These are phyloP conservation scores for Ceriops decandra DNA, from an alignment of 345 rosid species.

Conservation along the genomic window DNA sequence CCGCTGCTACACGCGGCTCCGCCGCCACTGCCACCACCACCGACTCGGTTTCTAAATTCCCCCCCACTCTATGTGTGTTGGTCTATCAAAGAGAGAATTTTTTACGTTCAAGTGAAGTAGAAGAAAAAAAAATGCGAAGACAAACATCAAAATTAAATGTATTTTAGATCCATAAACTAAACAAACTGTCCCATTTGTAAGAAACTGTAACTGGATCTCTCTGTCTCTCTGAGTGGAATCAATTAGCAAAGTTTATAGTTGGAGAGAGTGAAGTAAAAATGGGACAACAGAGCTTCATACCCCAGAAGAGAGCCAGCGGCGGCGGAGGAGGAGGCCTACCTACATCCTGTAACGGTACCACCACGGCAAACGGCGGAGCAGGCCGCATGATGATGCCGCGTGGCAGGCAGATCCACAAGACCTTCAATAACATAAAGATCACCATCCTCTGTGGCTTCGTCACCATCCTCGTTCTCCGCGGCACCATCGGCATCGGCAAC, in stretches of 20 bases:
- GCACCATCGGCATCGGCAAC: constrained; percentile 84
- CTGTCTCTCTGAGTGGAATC: not conserved
- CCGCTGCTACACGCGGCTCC: too few relatives aligned
- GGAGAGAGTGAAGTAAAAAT: constrained; percentile 16
- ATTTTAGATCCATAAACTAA: constrained; percentile 4
- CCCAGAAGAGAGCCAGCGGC: constrained; percentile 62
- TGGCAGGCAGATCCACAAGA: constrained; percentile 83
- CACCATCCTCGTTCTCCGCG: constrained; percentile 89
- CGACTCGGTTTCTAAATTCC: not conserved
- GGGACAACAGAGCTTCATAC: constrained; percentile 58
- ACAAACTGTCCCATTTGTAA: not conserved
- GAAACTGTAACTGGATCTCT: constrained; percentile 15
- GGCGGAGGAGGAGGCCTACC: constrained; percentile 44
- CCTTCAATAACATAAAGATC: constrained; percentile 87
- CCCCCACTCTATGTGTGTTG: not conserved
- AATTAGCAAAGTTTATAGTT: not conserved
- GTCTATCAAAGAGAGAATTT: not conserved
- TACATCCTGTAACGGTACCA: constrained; percentile 17
- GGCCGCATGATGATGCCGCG: constrained; percentile 42
- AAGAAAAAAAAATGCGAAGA: not conserved
- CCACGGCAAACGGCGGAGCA: constrained; percentile 43
- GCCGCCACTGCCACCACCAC: not conserved
- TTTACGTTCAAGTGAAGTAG: not conserved
- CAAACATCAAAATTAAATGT: not conserved
- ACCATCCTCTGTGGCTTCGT: constrained; percentile 91